Conservation (phyloP, 2,329 filamentous ascomycete species). For the Fonsecaea pugnacius region DNA sequence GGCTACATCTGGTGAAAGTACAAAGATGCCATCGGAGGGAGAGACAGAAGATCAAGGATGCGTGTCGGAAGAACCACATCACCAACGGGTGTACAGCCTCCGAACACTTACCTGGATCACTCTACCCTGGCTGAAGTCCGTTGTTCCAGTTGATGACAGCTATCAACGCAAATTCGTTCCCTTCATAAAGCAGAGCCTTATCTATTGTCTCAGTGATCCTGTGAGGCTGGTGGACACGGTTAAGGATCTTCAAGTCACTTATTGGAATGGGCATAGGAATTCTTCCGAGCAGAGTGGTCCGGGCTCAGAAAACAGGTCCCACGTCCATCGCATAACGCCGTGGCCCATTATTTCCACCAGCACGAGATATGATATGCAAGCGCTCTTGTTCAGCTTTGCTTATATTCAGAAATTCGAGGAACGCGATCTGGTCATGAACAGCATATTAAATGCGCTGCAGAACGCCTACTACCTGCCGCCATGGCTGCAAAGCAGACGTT, state of each 20-base stretch:
- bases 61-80: not conserved
- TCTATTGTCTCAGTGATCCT: constrained; percentile 49
- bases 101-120: constrained; percentile 24
- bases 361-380: constrained; percentile 21
- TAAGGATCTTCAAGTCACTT: constrained; percentile 27
- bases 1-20: not conserved
- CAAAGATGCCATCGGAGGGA: not conserved
- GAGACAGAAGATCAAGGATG: not conserved
- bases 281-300: not conserved
- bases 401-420: constrained; percentile 26
- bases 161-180: constrained; percentile 35
- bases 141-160: not conserved
- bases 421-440: constrained; percentile 23
- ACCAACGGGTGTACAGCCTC: constrained; percentile 20
- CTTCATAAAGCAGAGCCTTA: constrained; percentile 52
- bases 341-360: constrained; percentile 15
- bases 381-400: constrained; percentile 25
- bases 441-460: constrained; percentile 29
- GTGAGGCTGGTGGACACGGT: constrained; percentile 50
- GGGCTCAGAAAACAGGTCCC: not conserved
- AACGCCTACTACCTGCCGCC: constrained; percentile 25
- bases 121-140: constrained; percentile 22
- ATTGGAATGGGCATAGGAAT: not conserved
- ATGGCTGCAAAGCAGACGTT: constrained; percentile 12
- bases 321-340: not conserved